Conservation (phyloP, 2,329 filamentous ascomycete genomes). For the Apiospora marii region DNA sequence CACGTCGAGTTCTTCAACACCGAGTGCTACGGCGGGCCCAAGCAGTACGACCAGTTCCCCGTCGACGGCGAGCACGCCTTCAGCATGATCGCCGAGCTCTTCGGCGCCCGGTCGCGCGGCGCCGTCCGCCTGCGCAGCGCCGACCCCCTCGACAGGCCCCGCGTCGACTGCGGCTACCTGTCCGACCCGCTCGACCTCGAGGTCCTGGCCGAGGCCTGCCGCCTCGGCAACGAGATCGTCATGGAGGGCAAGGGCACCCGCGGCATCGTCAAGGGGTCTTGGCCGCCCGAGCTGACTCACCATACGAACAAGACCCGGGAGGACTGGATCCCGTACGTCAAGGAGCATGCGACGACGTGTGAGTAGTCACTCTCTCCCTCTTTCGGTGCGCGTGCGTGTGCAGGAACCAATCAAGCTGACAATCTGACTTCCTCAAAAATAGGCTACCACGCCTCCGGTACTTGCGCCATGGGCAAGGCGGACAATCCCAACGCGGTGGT, state of each 20-base stretch:
- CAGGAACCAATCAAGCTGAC: neutral
- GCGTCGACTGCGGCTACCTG: slow-evolving; percentile 66
- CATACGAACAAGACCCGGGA: slow-evolving; percentile 61
- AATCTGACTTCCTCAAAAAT: neutral
- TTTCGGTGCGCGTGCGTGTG: too few relatives aligned
- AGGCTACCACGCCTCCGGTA: slow-evolving; percentile 65
- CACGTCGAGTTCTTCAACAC: slow-evolving; percentile 70
- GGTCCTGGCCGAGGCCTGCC: slow-evolving; percentile 65
- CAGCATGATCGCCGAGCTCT: slow-evolving; percentile 64
- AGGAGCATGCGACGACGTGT: slow-evolving; percentile 68
- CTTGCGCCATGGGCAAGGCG: slow-evolving; percentile 58
- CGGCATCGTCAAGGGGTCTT: slow-evolving; percentile 65
- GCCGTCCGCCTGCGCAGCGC: slow-evolving; percentile 57
- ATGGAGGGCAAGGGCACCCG: slow-evolving; percentile 64
- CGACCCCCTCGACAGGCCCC: slow-evolving; percentile 59
- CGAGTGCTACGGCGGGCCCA: slow-evolving; percentile 67
- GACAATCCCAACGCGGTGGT: slow-evolving; percentile 59
- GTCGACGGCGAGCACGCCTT: slow-evolving; percentile 62
- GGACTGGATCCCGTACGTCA: slow-evolving; percentile 65
- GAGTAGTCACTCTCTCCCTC: slow-evolving; percentile 36
- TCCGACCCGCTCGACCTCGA: slow-evolving; percentile 64
- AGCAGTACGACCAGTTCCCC: slow-evolving; percentile 63
- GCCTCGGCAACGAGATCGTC: slow-evolving; percentile 67
- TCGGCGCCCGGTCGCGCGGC: slow-evolving; percentile 64
- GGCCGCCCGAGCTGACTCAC: slow-evolving; percentile 61